Conservation (phyloP, 352 stramenopile genomes). For the Phytopythium vexans region DNA sequence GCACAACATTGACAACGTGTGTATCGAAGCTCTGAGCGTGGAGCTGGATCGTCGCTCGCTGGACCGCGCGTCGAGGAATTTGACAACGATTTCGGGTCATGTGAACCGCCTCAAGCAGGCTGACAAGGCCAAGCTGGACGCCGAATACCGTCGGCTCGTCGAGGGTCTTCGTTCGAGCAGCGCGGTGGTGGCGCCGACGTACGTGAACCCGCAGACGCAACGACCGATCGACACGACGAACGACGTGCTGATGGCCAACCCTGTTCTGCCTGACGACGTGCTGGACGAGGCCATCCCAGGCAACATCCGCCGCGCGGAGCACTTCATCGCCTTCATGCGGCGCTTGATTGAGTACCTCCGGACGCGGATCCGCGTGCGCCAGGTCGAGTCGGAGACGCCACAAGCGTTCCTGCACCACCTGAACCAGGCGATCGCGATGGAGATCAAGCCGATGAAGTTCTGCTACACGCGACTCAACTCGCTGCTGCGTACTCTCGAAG, state of each 20-base stretch:
- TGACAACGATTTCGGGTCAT: constrained; percentile 75
- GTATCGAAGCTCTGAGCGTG: constrained; percentile 98
- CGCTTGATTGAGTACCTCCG: constrained; percentile 95
- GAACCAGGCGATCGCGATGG: constrained; percentile 91
- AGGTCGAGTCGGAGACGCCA: constrained; percentile 96
- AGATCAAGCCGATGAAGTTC: constrained; percentile 97
- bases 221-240: constrained; percentile 44
- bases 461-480: constrained; percentile 97
- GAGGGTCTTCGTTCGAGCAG: constrained; percentile 93
- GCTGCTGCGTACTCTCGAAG: constrained; percentile 94
- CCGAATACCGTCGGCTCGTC: constrained; percentile 95
- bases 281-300: constrained; percentile 96
- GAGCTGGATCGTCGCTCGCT: constrained; percentile 92
- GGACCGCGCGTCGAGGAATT: constrained; percentile 90
- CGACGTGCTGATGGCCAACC: constrained; percentile 73
- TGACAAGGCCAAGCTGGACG: constrained; percentile 90
- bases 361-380: constrained; percentile 72
- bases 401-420: constrained; percentile 96
- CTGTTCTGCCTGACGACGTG: constrained; percentile 91
- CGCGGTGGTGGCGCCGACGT: constrained; percentile 49
- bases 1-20: constrained; percentile 99
- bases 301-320: constrained; percentile 97
- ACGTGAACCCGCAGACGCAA: constrained; percentile 39
- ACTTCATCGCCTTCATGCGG: constrained; percentile 98
- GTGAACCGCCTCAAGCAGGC: constrained; percentile 88